These are phyloP conservation scores for Pichia terricola DNA, from an alignment of 1,139 yeast genomes.

Conservation along the genomic window DNA sequence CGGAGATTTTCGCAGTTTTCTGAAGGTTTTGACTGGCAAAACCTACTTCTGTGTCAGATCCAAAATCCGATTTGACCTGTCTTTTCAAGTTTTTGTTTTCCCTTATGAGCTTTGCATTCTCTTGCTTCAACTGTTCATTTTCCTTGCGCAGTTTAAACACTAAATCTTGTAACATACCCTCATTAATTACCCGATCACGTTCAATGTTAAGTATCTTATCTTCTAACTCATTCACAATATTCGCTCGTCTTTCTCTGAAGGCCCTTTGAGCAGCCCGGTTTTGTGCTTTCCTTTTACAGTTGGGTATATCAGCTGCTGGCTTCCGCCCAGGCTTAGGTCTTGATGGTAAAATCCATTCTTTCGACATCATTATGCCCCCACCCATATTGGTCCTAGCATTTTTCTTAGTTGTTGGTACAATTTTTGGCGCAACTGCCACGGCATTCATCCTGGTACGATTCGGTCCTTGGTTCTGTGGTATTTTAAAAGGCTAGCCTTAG, in stretches of 20 bases:
- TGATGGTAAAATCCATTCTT: slow-evolving; percentile 86
- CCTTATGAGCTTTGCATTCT: background rate
- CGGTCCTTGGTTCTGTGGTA: too few relatives aligned
- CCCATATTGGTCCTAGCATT: background rate
- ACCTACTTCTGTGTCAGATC: too few relatives aligned
- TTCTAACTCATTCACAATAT: slow-evolving; percentile 45
- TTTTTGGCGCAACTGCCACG: too few relatives aligned
- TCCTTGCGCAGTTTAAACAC: slow-evolving; percentile 26
- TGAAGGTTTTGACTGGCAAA: too few relatives aligned
- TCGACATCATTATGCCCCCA: slow-evolving; percentile 51
- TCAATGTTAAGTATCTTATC: slow-evolving; percentile 52
- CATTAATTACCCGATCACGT: slow-evolving; percentile 52
- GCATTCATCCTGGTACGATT: too few relatives aligned
- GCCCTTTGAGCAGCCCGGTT: slow-evolving; percentile 95
- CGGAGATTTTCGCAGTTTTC: too few relatives aligned
- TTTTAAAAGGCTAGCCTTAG: too few relatives aligned
- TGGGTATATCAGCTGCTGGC: slow-evolving; percentile 62
- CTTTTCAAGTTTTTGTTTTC: background rate
- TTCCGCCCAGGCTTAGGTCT: slow-evolving; percentile 86
- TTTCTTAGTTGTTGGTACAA: background rate
- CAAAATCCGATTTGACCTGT: too few relatives aligned
- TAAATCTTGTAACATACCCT: slow-evolving; percentile 45
- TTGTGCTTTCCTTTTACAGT: slow-evolving; percentile 79
- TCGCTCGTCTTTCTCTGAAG: slow-evolving; percentile 74
- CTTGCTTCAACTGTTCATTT: slow-evolving; percentile 20